Conservation (phyloP, 371 early-diverging fungal species). For the Dinochytrium kinnereticum region DNA sequence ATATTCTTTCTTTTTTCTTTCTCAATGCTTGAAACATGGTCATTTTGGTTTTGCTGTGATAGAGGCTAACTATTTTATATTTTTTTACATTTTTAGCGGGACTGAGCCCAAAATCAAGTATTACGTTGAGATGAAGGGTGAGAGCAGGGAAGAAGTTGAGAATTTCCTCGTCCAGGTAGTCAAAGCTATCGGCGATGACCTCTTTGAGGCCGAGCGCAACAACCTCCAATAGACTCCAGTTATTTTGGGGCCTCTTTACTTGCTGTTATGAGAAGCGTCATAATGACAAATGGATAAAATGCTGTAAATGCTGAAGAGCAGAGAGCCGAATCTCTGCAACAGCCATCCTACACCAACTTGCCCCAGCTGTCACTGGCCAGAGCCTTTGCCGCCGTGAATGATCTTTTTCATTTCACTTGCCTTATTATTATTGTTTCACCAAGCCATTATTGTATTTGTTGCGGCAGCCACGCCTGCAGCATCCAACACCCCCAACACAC, state of each 20-base stretch:
- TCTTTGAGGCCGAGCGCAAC: slow-evolving; percentile 16
- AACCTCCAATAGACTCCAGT: slow-evolving; percentile 8
- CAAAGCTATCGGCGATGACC: slow-evolving; percentile 23
- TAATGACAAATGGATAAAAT: too few relatives aligned
- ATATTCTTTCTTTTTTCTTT: neutral
- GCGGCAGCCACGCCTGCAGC: too few relatives aligned
- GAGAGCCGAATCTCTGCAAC: too few relatives aligned
- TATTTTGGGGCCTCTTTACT: too few relatives aligned
- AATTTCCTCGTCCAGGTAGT: slow-evolving; percentile 37
- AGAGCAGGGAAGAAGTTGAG: slow-evolving; percentile 25
- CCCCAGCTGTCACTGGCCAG: too few relatives aligned
- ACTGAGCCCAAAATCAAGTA: slow-evolving; percentile 98
- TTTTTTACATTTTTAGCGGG: slow-evolving; percentile 57
- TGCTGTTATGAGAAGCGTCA: too few relatives aligned
- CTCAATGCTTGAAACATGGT: neutral
- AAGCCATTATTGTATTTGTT: too few relatives aligned
- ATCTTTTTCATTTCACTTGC: neutral
- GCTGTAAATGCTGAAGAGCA: too few relatives aligned
- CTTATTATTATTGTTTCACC: too few relatives aligned
- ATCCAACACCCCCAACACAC: too few relatives aligned
- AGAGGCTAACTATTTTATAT: neutral
- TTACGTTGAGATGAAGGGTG: slow-evolving; percentile 80
- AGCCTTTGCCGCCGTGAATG: too few relatives aligned
- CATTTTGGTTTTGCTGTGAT: slow-evolving; percentile 13
- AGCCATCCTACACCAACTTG: too few relatives aligned